These are phyloP conservation scores for Bassia scoparia DNA, from an alignment of 148 eudicot genomes.

Conservation along the genomic window DNA sequence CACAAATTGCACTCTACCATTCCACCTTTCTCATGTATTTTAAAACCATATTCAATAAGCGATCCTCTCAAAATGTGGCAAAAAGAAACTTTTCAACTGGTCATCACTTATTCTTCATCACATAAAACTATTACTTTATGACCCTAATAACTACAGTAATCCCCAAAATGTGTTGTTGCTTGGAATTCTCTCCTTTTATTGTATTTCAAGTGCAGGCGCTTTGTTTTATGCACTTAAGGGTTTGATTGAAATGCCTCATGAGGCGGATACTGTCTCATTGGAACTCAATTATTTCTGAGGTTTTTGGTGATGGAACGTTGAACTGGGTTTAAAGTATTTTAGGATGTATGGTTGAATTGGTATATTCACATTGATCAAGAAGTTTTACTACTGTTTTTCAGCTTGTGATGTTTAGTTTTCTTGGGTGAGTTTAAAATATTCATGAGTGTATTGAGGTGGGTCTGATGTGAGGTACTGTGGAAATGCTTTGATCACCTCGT, in stretches of 20 bases:
- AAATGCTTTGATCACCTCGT: constrained; percentile 66
- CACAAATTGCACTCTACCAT: too few relatives aligned
- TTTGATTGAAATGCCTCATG: constrained; percentile 64
- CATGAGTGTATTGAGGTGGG: constrained; percentile 54
- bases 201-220: too few relatives aligned
- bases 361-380: constrained; percentile 60
- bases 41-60: too few relatives aligned
- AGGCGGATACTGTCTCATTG: constrained; percentile 73
- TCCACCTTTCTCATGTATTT: too few relatives aligned
- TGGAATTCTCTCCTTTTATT: too few relatives aligned
- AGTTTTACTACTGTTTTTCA: constrained; percentile 67
- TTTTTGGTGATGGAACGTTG: constrained; percentile 41
- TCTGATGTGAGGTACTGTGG: constrained; percentile 45
- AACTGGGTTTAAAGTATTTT: constrained; percentile 52
- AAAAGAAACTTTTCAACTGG: too few relatives aligned
- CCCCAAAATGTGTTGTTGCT: too few relatives aligned
- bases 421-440: constrained; percentile 33
- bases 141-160: too few relatives aligned
- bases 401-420: constrained; percentile 36
- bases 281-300: constrained; percentile 64
- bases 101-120: too few relatives aligned
- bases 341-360: constrained; percentile 41
- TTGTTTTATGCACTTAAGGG: too few relatives aligned
- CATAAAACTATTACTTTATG: too few relatives aligned
- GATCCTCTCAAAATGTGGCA: too few relatives aligned